phyloP scores from a whole-genome alignment of 192 early-diverging fungal genomes.

The Tieghemiomyces parasiticus region DNA sequence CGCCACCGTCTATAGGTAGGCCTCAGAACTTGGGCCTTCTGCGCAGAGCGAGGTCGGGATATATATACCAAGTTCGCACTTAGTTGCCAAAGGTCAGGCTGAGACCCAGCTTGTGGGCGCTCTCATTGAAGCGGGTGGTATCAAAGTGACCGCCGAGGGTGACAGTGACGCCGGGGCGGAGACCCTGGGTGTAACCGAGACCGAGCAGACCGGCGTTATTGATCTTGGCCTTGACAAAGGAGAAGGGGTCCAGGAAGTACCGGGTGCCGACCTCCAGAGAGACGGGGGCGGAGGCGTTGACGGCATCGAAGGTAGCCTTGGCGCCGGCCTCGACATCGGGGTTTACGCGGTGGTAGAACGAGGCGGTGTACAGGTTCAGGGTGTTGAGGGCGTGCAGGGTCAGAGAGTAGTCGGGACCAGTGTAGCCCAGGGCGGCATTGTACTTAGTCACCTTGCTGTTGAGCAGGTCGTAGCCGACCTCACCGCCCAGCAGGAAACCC shows the following conservation, averaged over 20 bases:
- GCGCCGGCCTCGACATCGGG: constrained; percentile 87
- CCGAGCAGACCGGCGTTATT: constrained; percentile 75
- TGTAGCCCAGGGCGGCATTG: constrained; percentile 77
- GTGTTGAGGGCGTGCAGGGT: constrained; percentile 84
- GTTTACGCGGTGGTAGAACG: constrained; percentile 95
- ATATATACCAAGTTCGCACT: no score
- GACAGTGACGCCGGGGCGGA: constrained; percentile 90
- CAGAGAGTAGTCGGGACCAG: constrained; percentile 73
- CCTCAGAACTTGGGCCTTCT: no score
- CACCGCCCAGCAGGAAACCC: constrained; percentile 83
- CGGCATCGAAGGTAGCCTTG: constrained; percentile 81
- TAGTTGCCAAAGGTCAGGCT: constrained; percentile 83
- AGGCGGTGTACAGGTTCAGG: constrained; percentile 73
- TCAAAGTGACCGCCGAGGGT: constrained; percentile 86
- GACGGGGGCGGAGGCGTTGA: constrained; percentile 51
- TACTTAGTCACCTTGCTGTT: constrained; percentile 81
- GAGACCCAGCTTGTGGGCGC: constrained; percentile 90
- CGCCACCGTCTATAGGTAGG: no score
- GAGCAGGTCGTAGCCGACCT: constrained; percentile 85
- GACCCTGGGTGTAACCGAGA: constrained; percentile 82
- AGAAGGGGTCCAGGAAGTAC: constrained; percentile 73
- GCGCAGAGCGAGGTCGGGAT: no score
- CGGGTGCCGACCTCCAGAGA: constrained; percentile 89
- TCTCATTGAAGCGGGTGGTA: constrained; percentile 82
- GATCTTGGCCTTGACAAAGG: constrained; percentile 84